Conservation (phyloP, 441 rosid genomes). For the Bocquillonia castaneifolia region DNA sequence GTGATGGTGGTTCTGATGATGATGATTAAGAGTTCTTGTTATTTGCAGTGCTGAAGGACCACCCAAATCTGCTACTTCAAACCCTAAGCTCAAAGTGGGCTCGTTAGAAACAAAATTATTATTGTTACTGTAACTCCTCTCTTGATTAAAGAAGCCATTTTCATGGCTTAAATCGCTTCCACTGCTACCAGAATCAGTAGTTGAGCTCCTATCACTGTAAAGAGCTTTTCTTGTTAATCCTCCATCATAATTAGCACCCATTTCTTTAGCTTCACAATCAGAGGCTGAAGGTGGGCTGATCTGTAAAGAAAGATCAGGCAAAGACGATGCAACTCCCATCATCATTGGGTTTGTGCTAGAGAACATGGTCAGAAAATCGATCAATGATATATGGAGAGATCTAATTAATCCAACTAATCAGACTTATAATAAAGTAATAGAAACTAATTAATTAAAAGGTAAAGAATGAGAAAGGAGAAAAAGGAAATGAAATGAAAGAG, state of each 20-base stretch:
- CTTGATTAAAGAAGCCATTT: conserved; percentile 35
- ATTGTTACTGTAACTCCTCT: conserved; percentile 17
- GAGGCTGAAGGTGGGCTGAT: conserved; percentile 65
- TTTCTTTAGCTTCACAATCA: conserved; percentile 24
- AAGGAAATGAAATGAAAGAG: conserved; percentile 5
- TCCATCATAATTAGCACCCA: conserved; percentile 7
- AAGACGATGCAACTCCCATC: conserved; percentile 34
- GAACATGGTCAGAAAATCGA: conserved; percentile 26
- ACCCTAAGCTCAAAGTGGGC: conserved; percentile 63
- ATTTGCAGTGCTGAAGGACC: conserved; percentile 19
- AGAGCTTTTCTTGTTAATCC: conserved; percentile 26
- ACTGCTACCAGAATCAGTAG: conserved; percentile 63
- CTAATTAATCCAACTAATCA: conserved; percentile 12
- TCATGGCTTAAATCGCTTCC: conserved; percentile 80
- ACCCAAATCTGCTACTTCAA: conserved; percentile 38
- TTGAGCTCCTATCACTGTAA: conserved; percentile 48
- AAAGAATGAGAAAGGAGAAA: conserved; percentile 15
- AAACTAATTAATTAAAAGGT: background rate
- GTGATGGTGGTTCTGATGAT: conserved; percentile 26
- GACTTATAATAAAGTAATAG: background rate
- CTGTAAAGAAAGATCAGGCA: conserved; percentile 87
- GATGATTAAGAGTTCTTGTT: conserved; percentile 30
- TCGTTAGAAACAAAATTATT: conserved; percentile 21
- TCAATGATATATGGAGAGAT: conserved; percentile 20
- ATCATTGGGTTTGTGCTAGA: conserved; percentile 34